phyloP scores from a whole-genome alignment of 1,284 basidiomycete species.

The Mycena citricolor region DNA sequence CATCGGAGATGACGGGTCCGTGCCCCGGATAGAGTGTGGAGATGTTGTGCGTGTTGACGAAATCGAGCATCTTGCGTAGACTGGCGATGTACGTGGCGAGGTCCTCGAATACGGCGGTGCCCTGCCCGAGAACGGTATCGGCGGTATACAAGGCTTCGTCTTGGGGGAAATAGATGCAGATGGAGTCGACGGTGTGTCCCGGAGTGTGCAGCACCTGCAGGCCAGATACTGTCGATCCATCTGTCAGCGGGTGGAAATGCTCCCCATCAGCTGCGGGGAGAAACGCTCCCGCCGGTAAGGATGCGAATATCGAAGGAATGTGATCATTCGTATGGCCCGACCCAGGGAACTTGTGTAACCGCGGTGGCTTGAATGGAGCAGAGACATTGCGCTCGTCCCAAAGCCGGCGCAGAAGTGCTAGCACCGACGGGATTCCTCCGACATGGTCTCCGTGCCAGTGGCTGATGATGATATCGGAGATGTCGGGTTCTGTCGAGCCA shows the following conservation, averaged over 20 bases:
- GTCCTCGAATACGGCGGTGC: slow-evolving; percentile 90
- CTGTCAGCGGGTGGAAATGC: slow-evolving; percentile 57
- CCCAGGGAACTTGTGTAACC: slow-evolving; percentile 68
- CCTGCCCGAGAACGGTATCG: slow-evolving; percentile 90
- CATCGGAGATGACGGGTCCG: slow-evolving; percentile 72
- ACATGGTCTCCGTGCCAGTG: slow-evolving; percentile 92
- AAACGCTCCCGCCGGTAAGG: slow-evolving; percentile 45
- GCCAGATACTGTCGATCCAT: slow-evolving; percentile 48
- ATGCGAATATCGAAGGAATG: slow-evolving; percentile 42
- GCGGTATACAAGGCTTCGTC: slow-evolving; percentile 81
- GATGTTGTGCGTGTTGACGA: slow-evolving; percentile 37
- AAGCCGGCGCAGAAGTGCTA: slow-evolving; percentile 61
- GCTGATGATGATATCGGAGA: slow-evolving; percentile 87
- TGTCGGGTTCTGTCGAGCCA: slow-evolving; percentile 42
- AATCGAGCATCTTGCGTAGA: slow-evolving; percentile 61
- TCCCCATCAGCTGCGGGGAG: slow-evolving; percentile 40
- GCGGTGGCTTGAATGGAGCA: slow-evolving; percentile 56
- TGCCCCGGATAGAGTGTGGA: slow-evolving; percentile 81
- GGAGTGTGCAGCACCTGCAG: slow-evolving; percentile 81
- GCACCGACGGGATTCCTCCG: slow-evolving; percentile 73
- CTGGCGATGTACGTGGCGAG: slow-evolving; percentile 72
- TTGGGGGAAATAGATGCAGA: slow-evolving; percentile 65
- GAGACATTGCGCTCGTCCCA: slow-evolving; percentile 48
- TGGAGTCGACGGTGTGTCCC: slow-evolving; percentile 89
- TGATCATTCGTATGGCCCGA: slow-evolving; percentile 30